Evolutionary conservation across 768 basidiomycete species (phyloP).

Genomic region (Termitomyces sp.): DNA sequence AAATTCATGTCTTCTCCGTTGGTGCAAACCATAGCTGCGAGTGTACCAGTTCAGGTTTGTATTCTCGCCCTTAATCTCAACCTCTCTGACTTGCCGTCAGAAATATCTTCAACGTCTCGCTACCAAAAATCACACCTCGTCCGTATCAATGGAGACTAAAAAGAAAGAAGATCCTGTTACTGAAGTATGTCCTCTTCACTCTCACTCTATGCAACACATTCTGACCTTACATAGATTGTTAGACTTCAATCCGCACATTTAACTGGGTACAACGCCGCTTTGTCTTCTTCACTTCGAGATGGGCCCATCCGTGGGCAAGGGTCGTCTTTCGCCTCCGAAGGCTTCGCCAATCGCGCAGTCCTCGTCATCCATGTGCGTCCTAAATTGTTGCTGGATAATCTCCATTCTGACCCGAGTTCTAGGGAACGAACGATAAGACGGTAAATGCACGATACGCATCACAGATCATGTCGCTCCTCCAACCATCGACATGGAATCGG

Average conservation of each 20-base stretch:
- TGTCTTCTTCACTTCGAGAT: constrained; percentile 71
- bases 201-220: not conserved
- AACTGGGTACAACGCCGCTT: constrained; percentile 66
- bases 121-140: constrained; percentile 23
- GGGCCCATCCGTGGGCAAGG: constrained; percentile 65
- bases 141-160: constrained; percentile 7
- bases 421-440: constrained; percentile 58
- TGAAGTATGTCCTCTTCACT: constrained; percentile 27
- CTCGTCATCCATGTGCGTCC: constrained; percentile 59
- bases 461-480: constrained; percentile 39
- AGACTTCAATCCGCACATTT: constrained; percentile 76
- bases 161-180: constrained; percentile 30
- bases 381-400: not conserved
- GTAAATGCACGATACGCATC: constrained; percentile 51
- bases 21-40: constrained; percentile 62
- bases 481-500: constrained; percentile 24
- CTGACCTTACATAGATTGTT: constrained; percentile 42
- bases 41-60: constrained; percentile 54
- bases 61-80: not conserved
- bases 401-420: constrained; percentile 5
- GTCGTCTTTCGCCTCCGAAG: constrained; percentile 45
- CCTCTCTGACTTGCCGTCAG: constrained; percentile 19
- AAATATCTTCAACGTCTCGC: constrained; percentile 49
- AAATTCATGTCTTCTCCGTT: constrained; percentile 77
- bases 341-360: constrained; percentile 42